Base-by-base conservation (phyloP, 1,139 yeast species). In the Magnusiomyces tetraspermus region DNA sequence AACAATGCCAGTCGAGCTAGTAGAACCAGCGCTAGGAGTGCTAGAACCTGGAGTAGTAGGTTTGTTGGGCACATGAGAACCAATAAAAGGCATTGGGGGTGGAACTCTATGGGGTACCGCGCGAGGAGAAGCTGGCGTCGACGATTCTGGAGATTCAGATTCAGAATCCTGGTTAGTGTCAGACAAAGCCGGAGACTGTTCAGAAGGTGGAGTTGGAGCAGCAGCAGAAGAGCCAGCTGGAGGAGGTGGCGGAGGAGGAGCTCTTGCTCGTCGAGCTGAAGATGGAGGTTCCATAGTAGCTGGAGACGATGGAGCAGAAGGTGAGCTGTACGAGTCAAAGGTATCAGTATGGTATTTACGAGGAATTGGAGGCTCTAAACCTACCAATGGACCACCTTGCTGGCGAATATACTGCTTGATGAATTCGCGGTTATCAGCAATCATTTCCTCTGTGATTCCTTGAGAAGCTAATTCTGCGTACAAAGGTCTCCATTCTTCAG, bases 401-500 rank as follows among this genome's bases (percentile, higher is more conserved):
- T 82, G 75, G 6, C 81, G 71, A 58, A 86, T 85, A 63, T 85
- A 86, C 53, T 81, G 82, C 66, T 85, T 86, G 60, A 86, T 86
- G 64, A 86, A 86, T 57, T 84, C 86, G 57, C 89, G 75, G 63
- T 86, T 85, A 56, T 85, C 94, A 1, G 92, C 94, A 67, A 88
- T 86, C 90, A 85, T 85, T 61, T 87, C 95, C 63, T 87, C 95
- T 0, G 89, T 70, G 54, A 88, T 87, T 0, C 96, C 96, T 51
- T 85, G 85, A 22, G 78, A 74, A 40, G 83, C 94, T 53, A 88
- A 73, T 63, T 85, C 92, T 4, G 78, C 72, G 59, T 87, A 85
- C 53, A 88, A 74, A 1, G 85, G 74, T 48, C 90, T 70, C 96
- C 95, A 87, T 66, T 86, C 95, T 3, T 85, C 83, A 6, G 95